phyloP scores from a whole-genome alignment of 441 rosid genomes.

The Arabidopsis lyrata region DNA sequence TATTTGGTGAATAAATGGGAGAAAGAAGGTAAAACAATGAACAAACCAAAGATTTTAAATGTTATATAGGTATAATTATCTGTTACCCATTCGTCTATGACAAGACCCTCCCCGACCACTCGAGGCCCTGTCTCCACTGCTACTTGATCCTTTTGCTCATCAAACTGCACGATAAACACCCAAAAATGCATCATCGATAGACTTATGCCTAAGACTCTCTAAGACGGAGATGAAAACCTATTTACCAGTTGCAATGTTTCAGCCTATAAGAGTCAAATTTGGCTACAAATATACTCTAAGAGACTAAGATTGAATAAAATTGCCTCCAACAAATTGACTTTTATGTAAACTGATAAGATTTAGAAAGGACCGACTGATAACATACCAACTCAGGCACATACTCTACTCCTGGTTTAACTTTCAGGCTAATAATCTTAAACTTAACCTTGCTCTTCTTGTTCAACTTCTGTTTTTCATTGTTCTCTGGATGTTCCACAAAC shows the following conservation, averaged over 20 bases:
- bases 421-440: constrained; percentile 80
- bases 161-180: too few species aligned
- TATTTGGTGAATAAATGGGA: constrained; percentile 1
- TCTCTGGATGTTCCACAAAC: constrained; percentile 80
- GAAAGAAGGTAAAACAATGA: too few species aligned
- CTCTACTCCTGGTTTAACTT: constrained; percentile 65
- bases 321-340: not conserved
- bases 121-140: constrained; percentile 41
- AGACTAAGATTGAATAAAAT: not conserved
- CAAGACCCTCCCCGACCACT: constrained; percentile 71
- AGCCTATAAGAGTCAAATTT: not conserved
- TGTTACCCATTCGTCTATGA: constrained; percentile 75
- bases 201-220: not conserved
- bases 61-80: not conserved
- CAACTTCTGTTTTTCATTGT: constrained; percentile 54
- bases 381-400: constrained; percentile 76
- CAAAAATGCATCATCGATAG: not conserved
- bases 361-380: not conserved
- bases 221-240: not conserved
- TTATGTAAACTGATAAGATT: not conserved
- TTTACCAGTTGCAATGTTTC: not conserved
- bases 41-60: constrained; percentile 3
- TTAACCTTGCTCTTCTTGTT: constrained; percentile 72
- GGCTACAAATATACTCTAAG: not conserved
- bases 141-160: constrained; percentile 40